These are phyloP conservation scores for Kodamaea hsintzibuensis DNA, from an alignment of 805 yeast genomes.

Conservation along the genomic window DNA sequence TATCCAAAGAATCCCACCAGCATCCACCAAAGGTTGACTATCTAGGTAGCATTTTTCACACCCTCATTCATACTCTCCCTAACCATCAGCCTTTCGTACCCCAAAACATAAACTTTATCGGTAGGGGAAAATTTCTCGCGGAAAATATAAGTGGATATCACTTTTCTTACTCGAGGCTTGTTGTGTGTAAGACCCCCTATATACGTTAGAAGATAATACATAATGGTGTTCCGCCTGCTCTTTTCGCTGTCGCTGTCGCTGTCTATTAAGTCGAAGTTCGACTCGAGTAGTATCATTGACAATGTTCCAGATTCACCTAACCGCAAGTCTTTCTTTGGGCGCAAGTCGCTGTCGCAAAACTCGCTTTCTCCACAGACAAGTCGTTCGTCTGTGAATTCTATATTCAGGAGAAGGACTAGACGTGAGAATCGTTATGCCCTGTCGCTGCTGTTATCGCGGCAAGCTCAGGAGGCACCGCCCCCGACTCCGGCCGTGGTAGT, in stretches of 20 bases:
- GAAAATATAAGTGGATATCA: conserved; percentile 1
- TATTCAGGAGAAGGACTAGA: not conserved
- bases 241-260: conserved; percentile 11
- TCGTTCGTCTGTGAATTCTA: conserved; percentile 6
- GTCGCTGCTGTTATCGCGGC: not conserved
- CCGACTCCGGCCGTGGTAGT: no score
- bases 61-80: no score
- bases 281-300: not conserved
- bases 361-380: conserved; percentile 30
- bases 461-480: not conserved
- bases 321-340: conserved; percentile 23
- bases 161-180: conserved; percentile 3
- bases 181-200: not conserved
- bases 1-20: no score
- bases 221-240: conserved; percentile 14
- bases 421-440: not conserved
- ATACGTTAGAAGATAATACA: not conserved
- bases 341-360: conserved; percentile 20
- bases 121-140: not conserved
- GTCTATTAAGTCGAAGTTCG: conserved; percentile 6
- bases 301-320: not conserved
- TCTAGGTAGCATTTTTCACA: no score
- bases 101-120: conserved; percentile 1
- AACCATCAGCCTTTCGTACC: not conserved
- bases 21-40: no score